Base-by-base conservation (phyloP, 2,329 filamentous ascomycete species). In the Alternaria burnsii region DNA sequence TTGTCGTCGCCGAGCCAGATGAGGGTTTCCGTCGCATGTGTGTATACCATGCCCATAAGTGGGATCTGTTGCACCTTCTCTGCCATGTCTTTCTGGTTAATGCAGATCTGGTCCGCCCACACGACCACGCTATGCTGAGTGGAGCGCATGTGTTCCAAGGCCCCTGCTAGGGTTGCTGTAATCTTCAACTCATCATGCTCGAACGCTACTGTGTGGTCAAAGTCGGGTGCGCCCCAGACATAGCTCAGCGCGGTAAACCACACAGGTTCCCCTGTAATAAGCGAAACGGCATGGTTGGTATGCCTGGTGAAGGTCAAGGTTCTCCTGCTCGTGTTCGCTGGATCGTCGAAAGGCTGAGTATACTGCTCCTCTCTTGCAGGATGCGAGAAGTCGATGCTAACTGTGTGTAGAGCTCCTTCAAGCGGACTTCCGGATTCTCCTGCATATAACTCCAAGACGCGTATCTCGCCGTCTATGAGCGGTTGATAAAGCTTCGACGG, bases 181-280 rank as follows among this genome's bases (percentile, higher is more conserved):
- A 72, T 74, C 2, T 55, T 52, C 8, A 70, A 38, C 5, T 48
- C 34, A 0, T n/a, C 44, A 32, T 59, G 43, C n/a, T 55, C 53
- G 10, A 71, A 56, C 1, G 44, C 10, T 20, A 69, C 62, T 14
- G n/a, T 47, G 1, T 58, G 52, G 14, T 73, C 63, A 40, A 69
- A 71, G 3, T 54, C 18, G 0, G 66, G 64, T n/a, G 61, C 18
- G 3, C 69, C 71, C 71, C 71, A 74, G 10, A 61, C 58, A 32
- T 74, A 70, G 28, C 67, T 71, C 10, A 73, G 50, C 0, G 67
- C 69, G 6, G 67, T 73, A 51, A 70, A 72, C 69, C 69, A 72
- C 0, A 72, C 36, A 1, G 63, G 59, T 6, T 43, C 57, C 5
- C 58, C 59, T 8, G 55, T 58, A 2, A 7, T 16, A 1, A 70